Conservation (phyloP, 306 rosid genomes). For the Pyrus bretschneideri region DNA sequence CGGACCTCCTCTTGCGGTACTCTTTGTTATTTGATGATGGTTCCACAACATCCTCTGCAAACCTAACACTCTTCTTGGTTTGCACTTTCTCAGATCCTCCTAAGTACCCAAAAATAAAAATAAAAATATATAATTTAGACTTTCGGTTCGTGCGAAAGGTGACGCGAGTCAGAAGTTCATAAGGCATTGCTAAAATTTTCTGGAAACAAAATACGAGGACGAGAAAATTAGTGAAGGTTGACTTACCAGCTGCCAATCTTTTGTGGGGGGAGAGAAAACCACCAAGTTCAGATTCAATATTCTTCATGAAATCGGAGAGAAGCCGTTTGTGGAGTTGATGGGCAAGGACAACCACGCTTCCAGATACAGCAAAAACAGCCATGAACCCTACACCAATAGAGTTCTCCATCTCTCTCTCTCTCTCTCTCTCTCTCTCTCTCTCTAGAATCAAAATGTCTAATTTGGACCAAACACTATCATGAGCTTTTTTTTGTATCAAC, state of each 20-base stretch:
- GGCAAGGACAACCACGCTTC: constrained; percentile 56
- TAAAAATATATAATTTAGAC: not conserved
- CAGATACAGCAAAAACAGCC: constrained; percentile 79
- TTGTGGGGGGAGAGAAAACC: constrained; percentile 8
- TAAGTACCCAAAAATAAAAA: not conserved
- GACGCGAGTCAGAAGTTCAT: not conserved
- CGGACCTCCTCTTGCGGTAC: constrained; percentile 15
- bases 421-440: not conserved
- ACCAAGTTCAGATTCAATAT: constrained; percentile 46
- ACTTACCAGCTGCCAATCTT: constrained; percentile 9
- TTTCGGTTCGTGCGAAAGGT: not conserved
- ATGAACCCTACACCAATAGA: constrained; percentile 53
- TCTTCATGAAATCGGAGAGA: constrained; percentile 65
- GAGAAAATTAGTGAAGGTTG: not conserved
- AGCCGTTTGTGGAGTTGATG: constrained; percentile 71
- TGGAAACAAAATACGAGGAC: not conserved
- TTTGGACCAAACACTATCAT: not conserved
- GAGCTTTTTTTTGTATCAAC: constrained; percentile 3
- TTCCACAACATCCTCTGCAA: constrained; percentile 45
- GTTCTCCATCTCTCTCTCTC: constrained; percentile 33
- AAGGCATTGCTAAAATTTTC: not conserved
- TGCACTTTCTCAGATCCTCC: constrained; percentile 17
- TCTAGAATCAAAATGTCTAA: not conserved
- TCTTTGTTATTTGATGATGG: constrained; percentile 34
- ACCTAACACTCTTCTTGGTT: constrained; percentile 59